phyloP scores from a whole-genome alignment of 441 rosid species.

The Erodium moschatum region DNA sequence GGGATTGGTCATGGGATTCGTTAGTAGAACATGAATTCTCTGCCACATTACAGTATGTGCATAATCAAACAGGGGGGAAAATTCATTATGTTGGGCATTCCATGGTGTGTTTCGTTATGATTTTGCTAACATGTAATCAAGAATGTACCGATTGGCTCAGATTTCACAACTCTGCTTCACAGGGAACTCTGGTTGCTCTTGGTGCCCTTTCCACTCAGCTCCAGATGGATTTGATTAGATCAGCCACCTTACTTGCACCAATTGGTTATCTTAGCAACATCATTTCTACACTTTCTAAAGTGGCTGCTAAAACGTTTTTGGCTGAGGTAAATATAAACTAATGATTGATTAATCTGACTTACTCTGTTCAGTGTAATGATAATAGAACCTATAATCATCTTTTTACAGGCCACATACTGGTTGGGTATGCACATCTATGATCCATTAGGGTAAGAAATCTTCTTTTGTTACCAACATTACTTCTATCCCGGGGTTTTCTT shows the following conservation, averaged over 20 bases:
- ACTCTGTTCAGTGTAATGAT: not conserved
- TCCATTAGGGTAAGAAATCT: slow-evolving; percentile 9
- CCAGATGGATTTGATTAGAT: slow-evolving; percentile 9
- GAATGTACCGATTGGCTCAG: not conserved
- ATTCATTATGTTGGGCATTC: slow-evolving; percentile 9
- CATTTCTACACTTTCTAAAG: not conserved
- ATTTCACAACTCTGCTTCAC: not conserved
- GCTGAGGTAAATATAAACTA: not conserved
- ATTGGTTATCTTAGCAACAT: slow-evolving; percentile 7
- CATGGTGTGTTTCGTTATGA: slow-evolving; percentile 2
- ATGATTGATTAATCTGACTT: not conserved
- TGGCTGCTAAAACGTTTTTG: slow-evolving; percentile 1
- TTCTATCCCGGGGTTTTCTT: not conserved
- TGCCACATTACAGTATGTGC: slow-evolving; percentile 7
- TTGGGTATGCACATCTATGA: slow-evolving; percentile 8
- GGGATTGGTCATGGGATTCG: slow-evolving; percentile 9
- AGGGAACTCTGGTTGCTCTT: slow-evolving; percentile 7
- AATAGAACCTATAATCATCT: not conserved
- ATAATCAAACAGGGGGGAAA: slow-evolving; percentile 4
- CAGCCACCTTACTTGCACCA: slow-evolving; percentile 10
- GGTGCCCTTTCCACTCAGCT: not conserved
- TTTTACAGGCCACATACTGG: slow-evolving; percentile 8
- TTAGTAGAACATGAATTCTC: slow-evolving; percentile 5
- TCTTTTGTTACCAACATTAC: not conserved
- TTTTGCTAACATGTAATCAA: not conserved